phyloP scores from a whole-genome alignment of 2,329 filamentous ascomycete genomes.

The Lasiodiplodia gonubiensis region DNA sequence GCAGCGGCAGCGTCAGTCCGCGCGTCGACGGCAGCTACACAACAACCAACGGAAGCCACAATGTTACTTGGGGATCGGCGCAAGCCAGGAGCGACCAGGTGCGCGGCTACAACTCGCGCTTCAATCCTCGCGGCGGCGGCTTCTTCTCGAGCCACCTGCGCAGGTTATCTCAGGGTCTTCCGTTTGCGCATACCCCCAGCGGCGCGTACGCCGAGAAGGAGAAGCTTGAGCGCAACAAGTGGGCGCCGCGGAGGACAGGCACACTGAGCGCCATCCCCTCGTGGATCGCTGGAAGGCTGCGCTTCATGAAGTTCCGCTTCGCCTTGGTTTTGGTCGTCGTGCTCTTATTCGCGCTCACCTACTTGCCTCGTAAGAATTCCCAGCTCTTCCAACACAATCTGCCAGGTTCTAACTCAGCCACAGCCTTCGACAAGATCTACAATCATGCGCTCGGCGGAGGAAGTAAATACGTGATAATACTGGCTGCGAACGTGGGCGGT shows the following conservation, averaged over 20 bases:
- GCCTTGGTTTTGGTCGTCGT: conserved; percentile 66
- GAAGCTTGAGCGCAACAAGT: conserved; percentile 69
- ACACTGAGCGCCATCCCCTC: conserved; percentile 43
- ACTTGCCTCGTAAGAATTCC: conserved; percentile 74
- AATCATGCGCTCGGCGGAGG: conserved; percentile 82
- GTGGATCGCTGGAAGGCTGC: conserved; percentile 58
- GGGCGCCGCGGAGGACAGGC: conserved; percentile 51
- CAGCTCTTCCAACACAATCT: not conserved
- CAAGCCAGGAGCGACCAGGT: conserved; percentile 77
- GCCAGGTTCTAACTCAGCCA: conserved; percentile 30
- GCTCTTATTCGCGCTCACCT: conserved; percentile 68
- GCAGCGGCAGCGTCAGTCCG: conserved; percentile 73
- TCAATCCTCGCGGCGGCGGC: conserved; percentile 79
- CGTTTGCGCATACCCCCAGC: conserved; percentile 58
- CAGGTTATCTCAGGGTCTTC: conserved; percentile 78
- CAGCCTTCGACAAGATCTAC: conserved; percentile 66
- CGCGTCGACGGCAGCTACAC: conserved; percentile 52
- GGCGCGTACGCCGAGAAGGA: conserved; percentile 76
- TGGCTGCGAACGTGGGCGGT: conserved; percentile 91
- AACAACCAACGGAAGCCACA: conserved; percentile 56
- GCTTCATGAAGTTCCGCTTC: conserved; percentile 69
- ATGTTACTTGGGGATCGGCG: conserved; percentile 80
- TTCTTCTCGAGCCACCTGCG: conserved; percentile 88
- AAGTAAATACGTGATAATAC: conserved; percentile 88
- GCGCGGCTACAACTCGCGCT: conserved; percentile 78